Evolutionary conservation across 805 yeast genomes (phyloP).

Genomic region (Candida lessepsii): DNA sequence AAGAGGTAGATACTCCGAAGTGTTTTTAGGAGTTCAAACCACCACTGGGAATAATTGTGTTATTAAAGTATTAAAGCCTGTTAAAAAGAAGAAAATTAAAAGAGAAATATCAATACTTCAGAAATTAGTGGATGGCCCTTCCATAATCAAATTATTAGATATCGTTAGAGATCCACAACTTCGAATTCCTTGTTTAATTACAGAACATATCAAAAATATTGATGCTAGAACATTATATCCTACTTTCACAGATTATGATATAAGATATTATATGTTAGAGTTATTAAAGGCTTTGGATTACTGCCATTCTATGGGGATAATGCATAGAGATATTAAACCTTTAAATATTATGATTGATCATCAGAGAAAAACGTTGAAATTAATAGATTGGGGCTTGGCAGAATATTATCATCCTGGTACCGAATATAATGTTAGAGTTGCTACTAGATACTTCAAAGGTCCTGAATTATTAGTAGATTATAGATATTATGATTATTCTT

Average conservation of each 20-base stretch:
- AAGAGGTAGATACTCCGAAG: slow-evolving; percentile 94
- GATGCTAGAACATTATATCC: slow-evolving; percentile 84
- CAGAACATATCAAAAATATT: slow-evolving; percentile 79
- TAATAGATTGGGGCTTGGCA: slow-evolving; percentile 95
- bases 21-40: slow-evolving; percentile 78
- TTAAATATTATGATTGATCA: slow-evolving; percentile 96
- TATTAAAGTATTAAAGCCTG: slow-evolving; percentile 89
- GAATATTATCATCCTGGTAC: slow-evolving; percentile 89
- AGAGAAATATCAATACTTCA: slow-evolving; percentile 86
- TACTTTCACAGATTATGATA: slow-evolving; percentile 68
- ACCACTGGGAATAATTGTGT: slow-evolving; percentile 64
- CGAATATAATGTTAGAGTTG: slow-evolving; percentile 91
- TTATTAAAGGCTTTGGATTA: slow-evolving; percentile 81
- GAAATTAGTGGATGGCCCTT: slow-evolving; percentile 82
- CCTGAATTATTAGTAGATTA: slow-evolving; percentile 87
- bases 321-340: slow-evolving; percentile 95
- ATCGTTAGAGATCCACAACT: slow-evolving; percentile 77
- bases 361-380: slow-evolving; percentile 59
- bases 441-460: slow-evolving; percentile 89
- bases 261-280: slow-evolving; percentile 80
- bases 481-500: slow-evolving; percentile 85
- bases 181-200: slow-evolving; percentile 82
- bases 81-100: slow-evolving; percentile 85
- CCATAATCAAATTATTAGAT: slow-evolving; percentile 73
- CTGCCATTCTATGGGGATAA: slow-evolving; percentile 92